Evolutionary conservation across 164 flowering plant species (phyloP).

Genomic region (Stephania cephalantha): DNA sequence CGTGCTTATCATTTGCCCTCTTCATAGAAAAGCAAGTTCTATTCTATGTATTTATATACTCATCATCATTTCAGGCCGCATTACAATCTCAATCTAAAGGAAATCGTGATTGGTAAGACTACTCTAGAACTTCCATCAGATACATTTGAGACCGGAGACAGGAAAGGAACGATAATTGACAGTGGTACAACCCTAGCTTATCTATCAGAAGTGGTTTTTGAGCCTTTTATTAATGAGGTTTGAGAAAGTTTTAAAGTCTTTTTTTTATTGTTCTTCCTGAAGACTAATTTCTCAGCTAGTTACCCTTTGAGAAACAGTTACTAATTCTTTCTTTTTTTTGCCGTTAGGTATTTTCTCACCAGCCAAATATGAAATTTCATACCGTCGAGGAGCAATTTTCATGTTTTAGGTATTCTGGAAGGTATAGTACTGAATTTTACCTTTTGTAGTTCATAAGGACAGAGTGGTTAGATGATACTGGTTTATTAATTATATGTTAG

Average conservation of each 20-base stretch:
- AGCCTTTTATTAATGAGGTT: constrained; percentile 39
- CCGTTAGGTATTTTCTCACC: constrained; percentile 38
- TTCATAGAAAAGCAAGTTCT: constrained; percentile 3
- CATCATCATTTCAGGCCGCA: constrained; percentile 55
- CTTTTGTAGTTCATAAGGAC: neutral
- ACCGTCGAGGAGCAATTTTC: constrained; percentile 48
- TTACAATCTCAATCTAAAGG: constrained; percentile 75
- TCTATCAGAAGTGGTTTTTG: constrained; percentile 53
- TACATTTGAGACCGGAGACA: constrained; percentile 40
- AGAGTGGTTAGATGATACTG: neutral
- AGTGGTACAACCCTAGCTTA: constrained; percentile 96
- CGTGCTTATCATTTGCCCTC: neutral
- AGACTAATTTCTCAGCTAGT: neutral
- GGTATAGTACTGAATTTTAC: constrained; percentile 28
- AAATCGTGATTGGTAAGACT: constrained; percentile 63
- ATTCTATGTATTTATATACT: constrained; percentile 20
- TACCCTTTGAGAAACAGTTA: constrained; percentile 4
- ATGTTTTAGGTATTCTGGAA: constrained; percentile 57
- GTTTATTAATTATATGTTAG: neutral
- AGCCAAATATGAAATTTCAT: constrained; percentile 41
- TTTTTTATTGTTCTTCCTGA: neutral
- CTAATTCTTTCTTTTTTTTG: neutral
- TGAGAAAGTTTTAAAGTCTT: neutral
- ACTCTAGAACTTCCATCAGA: constrained; percentile 62
- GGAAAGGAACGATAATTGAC: constrained; percentile 69